Percentiles rank a stretch among this genome's conserved stretches.
These are phyloP conservation scores for Binderoboletus segoi DNA, from an alignment of 1,284 basidiomycete species.

Conservation along the genomic window DNA sequence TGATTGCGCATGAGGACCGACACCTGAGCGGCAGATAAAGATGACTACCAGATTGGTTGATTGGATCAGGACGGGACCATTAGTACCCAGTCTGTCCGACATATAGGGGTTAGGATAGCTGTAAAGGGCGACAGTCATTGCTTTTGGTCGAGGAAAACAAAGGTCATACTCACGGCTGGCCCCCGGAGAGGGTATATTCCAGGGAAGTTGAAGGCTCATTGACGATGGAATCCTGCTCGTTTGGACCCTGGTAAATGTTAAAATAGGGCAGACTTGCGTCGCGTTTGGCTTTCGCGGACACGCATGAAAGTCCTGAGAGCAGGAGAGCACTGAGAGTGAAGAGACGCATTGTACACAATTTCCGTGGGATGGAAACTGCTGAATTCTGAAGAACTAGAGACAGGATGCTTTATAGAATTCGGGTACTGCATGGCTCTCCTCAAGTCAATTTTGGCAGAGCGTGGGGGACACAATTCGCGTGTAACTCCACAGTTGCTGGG, in stretches of 20 bases:
- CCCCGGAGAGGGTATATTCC: slow-evolving; percentile 20
- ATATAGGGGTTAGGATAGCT: slow-evolving; percentile 27
- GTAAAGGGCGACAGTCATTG: neutral
- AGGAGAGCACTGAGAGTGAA: slow-evolving; percentile 8
- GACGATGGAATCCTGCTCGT: slow-evolving; percentile 15
- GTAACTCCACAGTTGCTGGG: too few species aligned
- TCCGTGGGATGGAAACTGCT: slow-evolving; percentile 4
- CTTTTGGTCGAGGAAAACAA: neutral
- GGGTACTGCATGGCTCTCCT: neutral
- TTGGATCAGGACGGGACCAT: slow-evolving; percentile 20
- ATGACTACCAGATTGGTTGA: slow-evolving; percentile 19
- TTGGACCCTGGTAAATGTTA: slow-evolving; percentile 23
- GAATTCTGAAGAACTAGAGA: neutral
- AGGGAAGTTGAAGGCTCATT: slow-evolving; percentile 24
- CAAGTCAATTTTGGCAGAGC: neutral
- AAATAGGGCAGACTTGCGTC: slow-evolving; percentile 16
- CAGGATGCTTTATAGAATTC: slow-evolving; percentile 14
- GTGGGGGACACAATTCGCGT: too few species aligned
- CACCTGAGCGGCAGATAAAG: neutral
- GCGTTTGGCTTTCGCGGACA: slow-evolving; percentile 11
- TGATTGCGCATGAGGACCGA: neutral
- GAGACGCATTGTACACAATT: slow-evolving; percentile 11
- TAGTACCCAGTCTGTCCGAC: slow-evolving; percentile 19
- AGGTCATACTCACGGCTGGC: slow-evolving; percentile 16
- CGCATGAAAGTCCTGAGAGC: slow-evolving; percentile 11